Evolutionary conservation across 2,329 filamentous ascomycete species (phyloP).

Genomic region (Apiospora aurea): DNA sequence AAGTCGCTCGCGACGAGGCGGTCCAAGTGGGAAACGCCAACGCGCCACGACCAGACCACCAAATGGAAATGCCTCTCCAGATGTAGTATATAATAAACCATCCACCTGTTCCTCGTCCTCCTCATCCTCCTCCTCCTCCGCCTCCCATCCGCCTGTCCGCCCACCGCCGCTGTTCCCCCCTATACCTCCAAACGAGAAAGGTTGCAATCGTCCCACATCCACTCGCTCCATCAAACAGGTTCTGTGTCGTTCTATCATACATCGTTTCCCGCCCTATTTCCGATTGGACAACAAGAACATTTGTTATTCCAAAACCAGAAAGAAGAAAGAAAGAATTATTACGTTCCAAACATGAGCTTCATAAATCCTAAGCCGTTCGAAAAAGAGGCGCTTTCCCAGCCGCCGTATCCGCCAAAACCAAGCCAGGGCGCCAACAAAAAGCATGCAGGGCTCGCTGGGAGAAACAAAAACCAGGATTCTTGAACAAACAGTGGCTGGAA

Average conservation of each 20-base stretch:
- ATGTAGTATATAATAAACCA: slow-evolving; percentile 12
- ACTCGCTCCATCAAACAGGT: slow-evolving; percentile 8
- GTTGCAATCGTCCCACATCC: slow-evolving; percentile 4
- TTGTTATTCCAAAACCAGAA: not conserved
- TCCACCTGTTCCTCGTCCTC: not conserved
- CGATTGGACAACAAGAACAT: slow-evolving; percentile 14
- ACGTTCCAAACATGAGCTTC: slow-evolving; percentile 24
- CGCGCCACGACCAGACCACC: slow-evolving; percentile 22
- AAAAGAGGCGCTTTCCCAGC: not conserved
- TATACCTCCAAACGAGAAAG: not conserved
- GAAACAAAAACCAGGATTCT: not conserved
- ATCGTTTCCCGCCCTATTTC: slow-evolving; percentile 14
- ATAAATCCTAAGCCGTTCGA: slow-evolving; percentile 20
- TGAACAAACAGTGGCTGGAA: not conserved
- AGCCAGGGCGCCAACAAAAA: slow-evolving; percentile 3
- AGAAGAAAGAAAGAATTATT: slow-evolving; percentile 11
- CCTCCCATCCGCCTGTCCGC: not conserved
- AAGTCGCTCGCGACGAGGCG: slow-evolving; percentile 18
- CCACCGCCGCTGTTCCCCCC: not conserved
- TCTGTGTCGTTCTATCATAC: slow-evolving; percentile 19
- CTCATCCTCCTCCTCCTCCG: not conserved
- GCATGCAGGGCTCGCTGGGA: slow-evolving; percentile 8
- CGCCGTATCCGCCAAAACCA: not conserved
- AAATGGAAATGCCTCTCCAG: not conserved
- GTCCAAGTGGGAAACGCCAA: slow-evolving; percentile 22